phyloP scores from a whole-genome alignment of 352 stramenopile genomes.

The Porosira glacialis region DNA sequence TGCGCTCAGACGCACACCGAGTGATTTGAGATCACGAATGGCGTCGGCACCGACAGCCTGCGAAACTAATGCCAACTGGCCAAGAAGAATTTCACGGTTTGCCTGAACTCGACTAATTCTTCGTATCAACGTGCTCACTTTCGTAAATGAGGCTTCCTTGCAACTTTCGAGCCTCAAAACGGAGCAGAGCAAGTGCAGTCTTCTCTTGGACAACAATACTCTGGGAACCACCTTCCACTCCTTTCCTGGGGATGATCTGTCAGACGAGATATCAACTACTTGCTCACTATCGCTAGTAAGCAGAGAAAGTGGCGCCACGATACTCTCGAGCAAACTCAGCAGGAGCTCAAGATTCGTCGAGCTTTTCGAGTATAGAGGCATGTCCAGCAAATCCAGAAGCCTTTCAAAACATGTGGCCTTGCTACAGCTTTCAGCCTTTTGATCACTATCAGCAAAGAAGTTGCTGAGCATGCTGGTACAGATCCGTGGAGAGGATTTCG shows the following conservation, averaged over 20 bases:
- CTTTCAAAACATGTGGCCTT: slow-evolving; percentile 18
- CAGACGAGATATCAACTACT: slow-evolving; percentile 60
- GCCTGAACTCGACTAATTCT: slow-evolving; percentile 67
- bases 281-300: slow-evolving; percentile 76
- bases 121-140: slow-evolving; percentile 74
- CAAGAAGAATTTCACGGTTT: slow-evolving; percentile 71
- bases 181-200: slow-evolving; percentile 74
- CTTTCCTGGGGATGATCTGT: slow-evolving; percentile 49
- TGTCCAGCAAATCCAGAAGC: slow-evolving; percentile 86
- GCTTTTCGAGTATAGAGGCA: slow-evolving; percentile 84
- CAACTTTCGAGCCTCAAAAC: slow-evolving; percentile 74
- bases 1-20: slow-evolving; percentile 68
- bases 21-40: slow-evolving; percentile 72
- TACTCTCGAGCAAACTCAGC: slow-evolving; percentile 86
- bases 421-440: slow-evolving; percentile 26
- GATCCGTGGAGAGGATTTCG: slow-evolving; percentile 88
- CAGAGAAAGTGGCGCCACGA: slow-evolving; percentile 84
- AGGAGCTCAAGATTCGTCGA: slow-evolving; percentile 89
- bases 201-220: slow-evolving; percentile 62
- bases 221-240: slow-evolving; percentile 75
- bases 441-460: slow-evolving; percentile 81
- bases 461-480: slow-evolving; percentile 84
- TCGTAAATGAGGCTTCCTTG: slow-evolving; percentile 75
- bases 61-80: slow-evolving; percentile 77
- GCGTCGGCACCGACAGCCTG: slow-evolving; percentile 64